These are phyloP conservation scores for Flaveria floridana DNA, from an alignment of 140 eudicot genomes.

Conservation along the genomic window DNA sequence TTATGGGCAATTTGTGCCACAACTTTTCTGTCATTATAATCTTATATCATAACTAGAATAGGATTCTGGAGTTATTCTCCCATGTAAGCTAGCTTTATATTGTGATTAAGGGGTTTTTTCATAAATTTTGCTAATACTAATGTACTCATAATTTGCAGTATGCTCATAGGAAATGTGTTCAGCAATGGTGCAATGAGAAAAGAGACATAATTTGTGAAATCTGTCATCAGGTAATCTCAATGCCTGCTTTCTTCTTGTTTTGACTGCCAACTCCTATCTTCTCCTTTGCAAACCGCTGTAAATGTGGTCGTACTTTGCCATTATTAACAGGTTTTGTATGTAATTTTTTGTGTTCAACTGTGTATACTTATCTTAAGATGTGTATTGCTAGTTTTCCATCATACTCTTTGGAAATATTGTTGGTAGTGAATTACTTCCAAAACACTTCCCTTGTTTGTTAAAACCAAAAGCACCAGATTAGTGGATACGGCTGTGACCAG, in stretches of 20 bases:
- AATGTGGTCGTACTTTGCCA: neutral
- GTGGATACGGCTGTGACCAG: neutral
- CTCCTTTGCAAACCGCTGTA: neutral
- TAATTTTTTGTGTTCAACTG: neutral
- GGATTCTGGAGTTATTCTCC: too few species aligned
- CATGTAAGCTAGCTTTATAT: neutral
- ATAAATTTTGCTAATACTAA: conserved; percentile 3
- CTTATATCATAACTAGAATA: too few species aligned
- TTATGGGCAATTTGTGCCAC: too few species aligned
- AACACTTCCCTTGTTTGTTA: neutral
- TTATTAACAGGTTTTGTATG: neutral
- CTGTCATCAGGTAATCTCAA: conserved; percentile 63
- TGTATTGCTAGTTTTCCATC: neutral
- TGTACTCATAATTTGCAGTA: conserved; percentile 42
- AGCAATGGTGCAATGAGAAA: conserved; percentile 79
- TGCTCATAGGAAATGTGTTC: conserved; percentile 84
- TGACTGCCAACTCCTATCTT: neutral
- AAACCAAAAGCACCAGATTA: neutral
- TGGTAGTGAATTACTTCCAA: neutral
- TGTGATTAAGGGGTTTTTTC: neutral
- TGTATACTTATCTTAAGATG: neutral
- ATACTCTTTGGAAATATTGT: neutral
- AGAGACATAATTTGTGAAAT: conserved; percentile 73
- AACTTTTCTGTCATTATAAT: too few species aligned
- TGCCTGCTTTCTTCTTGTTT: neutral